Percentiles rank a stretch among this genome's conserved stretches.
phyloP scores from a whole-genome alignment of 805 yeast species.

The Wickerhamiella kazuoi region DNA sequence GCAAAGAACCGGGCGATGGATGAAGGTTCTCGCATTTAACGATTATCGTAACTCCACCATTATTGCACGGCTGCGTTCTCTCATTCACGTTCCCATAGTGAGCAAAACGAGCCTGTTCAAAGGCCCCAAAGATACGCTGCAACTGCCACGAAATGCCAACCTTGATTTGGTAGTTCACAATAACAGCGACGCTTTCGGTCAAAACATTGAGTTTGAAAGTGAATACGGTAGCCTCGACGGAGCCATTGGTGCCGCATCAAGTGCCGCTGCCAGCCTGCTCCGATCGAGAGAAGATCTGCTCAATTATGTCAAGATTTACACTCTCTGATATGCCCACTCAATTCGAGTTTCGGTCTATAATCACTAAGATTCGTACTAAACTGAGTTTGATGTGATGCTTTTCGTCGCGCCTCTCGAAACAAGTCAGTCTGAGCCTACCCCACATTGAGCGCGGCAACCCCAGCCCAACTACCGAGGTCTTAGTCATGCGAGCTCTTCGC shows the following conservation, averaged over 20 bases:
- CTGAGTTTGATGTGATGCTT: no score
- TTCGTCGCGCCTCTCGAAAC: no score
- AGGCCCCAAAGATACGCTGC: neutral
- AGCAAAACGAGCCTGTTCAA: slow-evolving; percentile 2
- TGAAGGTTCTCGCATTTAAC: slow-evolving; percentile 9
- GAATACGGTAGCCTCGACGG: slow-evolving; percentile 11
- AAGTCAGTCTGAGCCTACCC: no score
- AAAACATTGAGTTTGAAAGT: slow-evolving; percentile 10
- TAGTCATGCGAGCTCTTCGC: no score
- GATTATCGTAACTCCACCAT: slow-evolving; percentile 9
- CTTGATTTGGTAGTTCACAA: slow-evolving; percentile 9
- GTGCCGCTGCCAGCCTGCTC: slow-evolving; percentile 10
- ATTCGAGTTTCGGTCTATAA: no score
- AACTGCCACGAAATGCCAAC: neutral
- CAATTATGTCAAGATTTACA: neutral
- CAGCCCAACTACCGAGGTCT: no score
- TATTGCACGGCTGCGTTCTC: slow-evolving; percentile 2
- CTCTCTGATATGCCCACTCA: no score
- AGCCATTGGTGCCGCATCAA: slow-evolving; percentile 11
- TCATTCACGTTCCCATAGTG: neutral
- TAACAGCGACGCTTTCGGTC: slow-evolving; percentile 13
- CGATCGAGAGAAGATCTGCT: slow-evolving; percentile 3
- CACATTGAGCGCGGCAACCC: no score
- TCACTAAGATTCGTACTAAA: no score
- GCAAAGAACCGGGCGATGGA: neutral